phyloP scores from a whole-genome alignment of 1,284 basidiomycete genomes.

The Ceratorhiza oryzae-sativae region DNA sequence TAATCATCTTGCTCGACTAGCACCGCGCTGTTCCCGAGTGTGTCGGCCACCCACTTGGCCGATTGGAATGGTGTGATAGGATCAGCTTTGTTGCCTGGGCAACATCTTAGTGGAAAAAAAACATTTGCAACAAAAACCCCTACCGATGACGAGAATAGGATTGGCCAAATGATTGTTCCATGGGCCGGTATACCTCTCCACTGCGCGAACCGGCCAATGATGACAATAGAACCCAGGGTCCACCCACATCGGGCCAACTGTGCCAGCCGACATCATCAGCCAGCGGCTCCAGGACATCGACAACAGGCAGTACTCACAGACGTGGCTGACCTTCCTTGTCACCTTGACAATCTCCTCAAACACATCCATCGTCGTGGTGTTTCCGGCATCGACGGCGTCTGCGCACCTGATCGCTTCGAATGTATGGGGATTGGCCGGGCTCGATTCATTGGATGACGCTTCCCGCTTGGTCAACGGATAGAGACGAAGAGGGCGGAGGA shows the following conservation, averaged over 20 bases:
- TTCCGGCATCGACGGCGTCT: conserved; percentile 34
- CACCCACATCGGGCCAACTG: neutral
- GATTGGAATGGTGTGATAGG: no score
- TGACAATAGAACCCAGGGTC: conserved; percentile 16
- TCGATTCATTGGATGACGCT: neutral
- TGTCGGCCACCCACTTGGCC: no score
- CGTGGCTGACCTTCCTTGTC: neutral
- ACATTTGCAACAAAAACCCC: no score
- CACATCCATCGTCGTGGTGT: neutral
- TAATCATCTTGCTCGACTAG: no score
- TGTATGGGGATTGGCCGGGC: neutral
- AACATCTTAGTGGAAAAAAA: no score
- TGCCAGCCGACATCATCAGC: neutral
- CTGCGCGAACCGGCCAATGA: conserved; percentile 29
- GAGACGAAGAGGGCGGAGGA: no score
- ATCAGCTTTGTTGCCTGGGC: no score
- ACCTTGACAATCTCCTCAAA: neutral
- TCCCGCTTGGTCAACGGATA: neutral
- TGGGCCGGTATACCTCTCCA: conserved; percentile 36
- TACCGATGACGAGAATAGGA: conserved; percentile 27
- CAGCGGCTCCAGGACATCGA: neutral
- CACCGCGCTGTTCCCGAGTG: no score
- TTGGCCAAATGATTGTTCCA: conserved; percentile 25
- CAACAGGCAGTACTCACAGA: neutral
- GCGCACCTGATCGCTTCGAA: conserved; percentile 36